Evolutionary conservation across 352 stramenopile species (phyloP), one percentile per base, ranked within the genome.

Genomic region (Pythium graminicola): DNA sequence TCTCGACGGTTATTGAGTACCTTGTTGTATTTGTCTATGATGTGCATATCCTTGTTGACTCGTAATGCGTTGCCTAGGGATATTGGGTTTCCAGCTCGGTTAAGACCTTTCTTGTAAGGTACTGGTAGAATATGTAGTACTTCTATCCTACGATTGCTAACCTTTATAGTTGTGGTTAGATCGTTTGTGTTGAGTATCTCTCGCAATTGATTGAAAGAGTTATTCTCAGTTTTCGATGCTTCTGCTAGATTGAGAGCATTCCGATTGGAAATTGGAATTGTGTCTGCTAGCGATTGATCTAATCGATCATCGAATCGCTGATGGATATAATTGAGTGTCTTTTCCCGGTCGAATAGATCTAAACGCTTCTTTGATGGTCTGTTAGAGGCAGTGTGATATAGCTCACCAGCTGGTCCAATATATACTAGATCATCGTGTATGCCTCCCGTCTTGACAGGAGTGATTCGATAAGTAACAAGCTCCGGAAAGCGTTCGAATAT

Each of bases 61-160:
- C 6, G 10, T 16, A 31, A 41, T 23, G 29, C n/a, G 32, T 7
- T 41, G 19, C 22, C 22, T 7, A 52, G 2, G 6, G 45, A n/a
- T 7, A 52, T 52, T 41, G 45, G 45, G 32, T 52, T 41, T 17
- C 19, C 19, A 42, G 45, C 45, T 39, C 19, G 19, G 45, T 52
- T 35, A 19, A 14, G 11, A 35, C 46, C 46, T 27, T 54, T 54
- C 19, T 54, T 54, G 33, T 54, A 54, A 13, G 46, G 46, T 17
- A 44, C 10, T 10, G 46, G 46, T 44, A 7, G 9, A 29, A 52
- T 40, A 36, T 36, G 31, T 36, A 36, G 31, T 36, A 36, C 31
- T 36, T 36, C 31, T 14, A 14, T 36, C 31, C 14, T 36, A 36
- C 31, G 31, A 36, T 36, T 36, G 31, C 31, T 36, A 36, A 42